These are phyloP conservation scores for Trifolium repens DNA, from an alignment of 306 rosid genomes.

Conservation along the genomic window DNA sequence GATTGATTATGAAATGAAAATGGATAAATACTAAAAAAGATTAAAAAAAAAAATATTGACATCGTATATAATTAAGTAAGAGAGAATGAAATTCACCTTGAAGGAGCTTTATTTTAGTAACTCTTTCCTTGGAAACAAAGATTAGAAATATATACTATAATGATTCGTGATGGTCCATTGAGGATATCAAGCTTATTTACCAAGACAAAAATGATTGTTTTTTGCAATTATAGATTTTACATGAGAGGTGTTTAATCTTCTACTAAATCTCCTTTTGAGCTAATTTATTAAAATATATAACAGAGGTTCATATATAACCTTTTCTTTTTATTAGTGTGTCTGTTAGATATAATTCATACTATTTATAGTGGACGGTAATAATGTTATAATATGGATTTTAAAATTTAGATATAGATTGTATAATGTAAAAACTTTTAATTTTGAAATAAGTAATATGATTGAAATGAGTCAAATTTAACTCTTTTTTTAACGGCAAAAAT, in stretches of 20 bases:
- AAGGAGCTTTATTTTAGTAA: neutral
- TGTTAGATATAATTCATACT: too few species aligned
- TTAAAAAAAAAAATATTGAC: neutral
- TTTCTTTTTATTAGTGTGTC: too few species aligned
- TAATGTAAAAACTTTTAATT: too few species aligned
- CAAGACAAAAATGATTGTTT: conserved; percentile 19
- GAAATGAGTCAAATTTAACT: too few species aligned
- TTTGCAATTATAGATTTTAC: neutral
- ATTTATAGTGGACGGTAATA: too few species aligned
- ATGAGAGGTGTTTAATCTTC: neutral
- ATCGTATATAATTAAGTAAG: neutral
- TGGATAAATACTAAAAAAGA: too few species aligned
- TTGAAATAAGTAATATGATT: too few species aligned
- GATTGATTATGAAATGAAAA: neutral
- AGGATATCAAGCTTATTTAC: conserved; percentile 24
- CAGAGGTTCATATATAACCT: too few species aligned
- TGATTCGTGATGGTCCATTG: conserved; percentile 37
- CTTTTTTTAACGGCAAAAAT: too few species aligned
- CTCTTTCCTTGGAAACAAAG: conserved; percentile 51
- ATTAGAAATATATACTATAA: conserved; percentile 12
- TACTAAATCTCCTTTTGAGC: neutral
- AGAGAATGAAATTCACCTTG: neutral
- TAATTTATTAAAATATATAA: too few species aligned
- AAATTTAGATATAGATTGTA: too few species aligned
- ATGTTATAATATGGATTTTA: too few species aligned